Conservation (phyloP, 2,329 filamentous ascomycete genomes). For the Penicillium freii region DNA sequence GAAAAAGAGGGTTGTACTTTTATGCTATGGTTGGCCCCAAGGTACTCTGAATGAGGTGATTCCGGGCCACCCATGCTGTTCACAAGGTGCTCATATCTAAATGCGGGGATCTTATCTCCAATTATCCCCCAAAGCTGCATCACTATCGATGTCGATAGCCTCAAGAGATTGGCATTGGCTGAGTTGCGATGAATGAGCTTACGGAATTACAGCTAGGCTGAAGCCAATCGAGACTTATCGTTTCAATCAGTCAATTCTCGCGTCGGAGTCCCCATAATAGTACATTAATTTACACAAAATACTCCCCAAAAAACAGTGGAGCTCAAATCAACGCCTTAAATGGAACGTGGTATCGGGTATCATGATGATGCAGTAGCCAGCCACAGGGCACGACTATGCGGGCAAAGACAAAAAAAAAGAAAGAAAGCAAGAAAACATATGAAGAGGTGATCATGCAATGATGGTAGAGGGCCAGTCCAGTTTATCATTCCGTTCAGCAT, state of each 20-base stretch:
- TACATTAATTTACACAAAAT: constrained; percentile 4
- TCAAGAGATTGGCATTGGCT: background rate
- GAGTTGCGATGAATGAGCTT: no score
- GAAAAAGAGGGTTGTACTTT: background rate
- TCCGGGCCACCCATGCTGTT: background rate
- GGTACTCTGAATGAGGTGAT: constrained; percentile 9
- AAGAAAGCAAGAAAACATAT: background rate
- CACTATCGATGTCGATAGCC: background rate
- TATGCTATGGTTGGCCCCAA: background rate
- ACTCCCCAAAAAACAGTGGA: background rate
- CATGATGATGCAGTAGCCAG: constrained; percentile 14
- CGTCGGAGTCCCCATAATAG: background rate
- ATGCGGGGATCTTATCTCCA: background rate
- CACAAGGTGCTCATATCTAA: constrained; percentile 6
- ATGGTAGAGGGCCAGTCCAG: constrained; percentile 8
- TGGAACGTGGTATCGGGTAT: constrained; percentile 13
- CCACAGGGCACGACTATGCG: constrained; percentile 1
- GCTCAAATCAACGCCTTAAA: constrained; percentile 7
- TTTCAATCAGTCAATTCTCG: background rate
- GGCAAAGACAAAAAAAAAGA: background rate
- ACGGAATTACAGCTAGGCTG: background rate
- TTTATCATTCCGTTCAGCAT: background rate
- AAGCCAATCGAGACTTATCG: background rate
- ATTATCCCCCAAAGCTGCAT: background rate
- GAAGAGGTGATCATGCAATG: constrained; percentile 6